These are phyloP conservation scores for Aaosphaeria arxii DNA, from an alignment of 2,329 filamentous ascomycete species.

Conservation along the genomic window DNA sequence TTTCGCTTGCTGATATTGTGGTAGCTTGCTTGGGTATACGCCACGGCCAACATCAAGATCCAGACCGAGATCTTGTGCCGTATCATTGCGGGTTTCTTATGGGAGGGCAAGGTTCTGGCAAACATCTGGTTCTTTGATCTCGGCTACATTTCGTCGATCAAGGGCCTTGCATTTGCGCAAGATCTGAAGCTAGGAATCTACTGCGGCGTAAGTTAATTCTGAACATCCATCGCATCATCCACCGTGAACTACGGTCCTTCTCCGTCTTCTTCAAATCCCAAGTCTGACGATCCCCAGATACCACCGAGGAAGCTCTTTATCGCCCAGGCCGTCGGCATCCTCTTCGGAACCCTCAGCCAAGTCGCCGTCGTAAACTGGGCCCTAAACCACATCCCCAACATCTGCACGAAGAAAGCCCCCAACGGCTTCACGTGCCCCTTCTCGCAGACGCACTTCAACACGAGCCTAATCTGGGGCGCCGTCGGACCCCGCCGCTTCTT, in stretches of 20 bases:
- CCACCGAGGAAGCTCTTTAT: not conserved
- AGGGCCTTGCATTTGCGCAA: conserved; percentile 2
- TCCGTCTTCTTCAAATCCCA: conserved; percentile 49
- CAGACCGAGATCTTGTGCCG: conserved; percentile 4
- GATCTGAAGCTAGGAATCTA: conserved; percentile 2
- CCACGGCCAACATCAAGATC: conserved; percentile 2
- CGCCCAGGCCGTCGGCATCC: not conserved
- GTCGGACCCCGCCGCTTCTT: conserved; percentile 72
- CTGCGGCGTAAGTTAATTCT: not conserved
- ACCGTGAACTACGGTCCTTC: no score
- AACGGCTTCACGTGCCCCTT: conserved; percentile 60
- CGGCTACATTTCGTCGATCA: conserved; percentile 1
- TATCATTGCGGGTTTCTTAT: conserved; percentile 2
- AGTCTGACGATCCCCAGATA: conserved; percentile 20
- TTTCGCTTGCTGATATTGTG: no score
- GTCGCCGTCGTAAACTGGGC: conserved; percentile 61
- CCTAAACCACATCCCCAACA: conserved; percentile 55
- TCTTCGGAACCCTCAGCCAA: conserved; percentile 49
- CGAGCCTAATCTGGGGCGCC: conserved; percentile 60
- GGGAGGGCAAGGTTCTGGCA: conserved; percentile 1
- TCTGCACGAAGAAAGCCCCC: conserved; percentile 60
- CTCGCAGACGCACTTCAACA: conserved; percentile 63
- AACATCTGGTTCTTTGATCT: conserved; percentile 5
- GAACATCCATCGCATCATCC: no score
- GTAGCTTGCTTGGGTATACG: conserved; percentile 2